Evolutionary conservation across 805 yeast species (phyloP), one percentile per base, ranked within the genome.

Genomic region (Yamadazyma akitaensis): DNA sequence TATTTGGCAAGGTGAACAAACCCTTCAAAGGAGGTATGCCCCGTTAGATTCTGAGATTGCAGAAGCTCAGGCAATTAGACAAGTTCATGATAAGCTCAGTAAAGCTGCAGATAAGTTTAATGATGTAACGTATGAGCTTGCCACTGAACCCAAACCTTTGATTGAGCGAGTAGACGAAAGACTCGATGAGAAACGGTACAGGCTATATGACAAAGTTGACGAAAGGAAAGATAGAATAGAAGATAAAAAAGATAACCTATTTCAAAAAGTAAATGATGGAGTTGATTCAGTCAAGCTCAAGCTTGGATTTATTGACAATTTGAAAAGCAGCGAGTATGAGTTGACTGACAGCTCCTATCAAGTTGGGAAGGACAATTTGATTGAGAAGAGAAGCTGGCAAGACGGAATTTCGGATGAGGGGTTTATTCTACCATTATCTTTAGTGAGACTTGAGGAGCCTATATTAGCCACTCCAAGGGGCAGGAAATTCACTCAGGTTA

Each of bases 11-110:
- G 19, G 6, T 7, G 30, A 18, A 12, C 10, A 28, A 5, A 8
- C 24, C 12, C 11, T 21, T 16, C 8, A 13, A 4, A 47, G 50
- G 28, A 37, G 44, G 19, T 37, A 21, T 10, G 30, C 17, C 13
- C 11, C 19, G 5, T 11, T 37, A 24, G 31, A 16, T 25, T 25
- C 18, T 17, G 37, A 26, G n/a, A 17, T 34, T 11, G 44, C 49
- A 37, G 51, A 58, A 40, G 38, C 55, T n/a, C 63, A 61, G 50
- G 64, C 58, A 9, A 35, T 59, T 11, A 42, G 56, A 33, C 64
- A 60, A 45, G 44, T 51, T 14, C 58, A 61, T 44, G 57, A 54
- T 44, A 51, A 45, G 16, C 26, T 55, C 14, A 44, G 41, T 31
- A 24, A 36, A 7, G 42, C 31, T 7, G 58, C 57, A 17, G 51